Evolutionary conservation across 139 green algal genomes (phyloP), one percentile per base, ranked within the genome.

Genomic region (Choricystis sp.): DNA sequence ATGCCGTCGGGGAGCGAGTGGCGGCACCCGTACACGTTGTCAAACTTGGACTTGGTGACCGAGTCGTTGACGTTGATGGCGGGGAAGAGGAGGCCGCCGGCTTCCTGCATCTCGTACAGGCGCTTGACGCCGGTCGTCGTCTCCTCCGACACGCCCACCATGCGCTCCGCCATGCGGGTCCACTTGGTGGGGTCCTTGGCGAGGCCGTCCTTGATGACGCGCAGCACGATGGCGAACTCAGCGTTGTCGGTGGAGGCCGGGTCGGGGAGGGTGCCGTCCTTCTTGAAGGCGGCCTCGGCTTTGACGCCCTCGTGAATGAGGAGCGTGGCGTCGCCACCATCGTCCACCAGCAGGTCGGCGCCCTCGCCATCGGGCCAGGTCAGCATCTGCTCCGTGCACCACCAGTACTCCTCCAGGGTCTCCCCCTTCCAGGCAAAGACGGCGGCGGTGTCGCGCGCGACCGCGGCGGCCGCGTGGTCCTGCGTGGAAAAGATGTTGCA

Each of bases 61-160:
- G 85, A 94, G 89, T 99, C 94, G 82, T 99, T 99, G 64, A 99
- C 94, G 76, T 99, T 99, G 87, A 99, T 99, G 77, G 92, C 94
- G 20, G 94, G 94, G 88, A 99, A 96, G 63, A 99, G 81, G 61
- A 99, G 85, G 1, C 79, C 80, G 71, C 85, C 86, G 52, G 60
- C 72, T 63, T 86, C 69, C 77, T 84, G 61, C 94, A 99, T 99
- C 85, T 98, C 91, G 70, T 99, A 99, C 74, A 99, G 77, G 59
- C 94, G 79, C 91, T 99, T 98, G 25, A 99, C 94, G 56, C 94
- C 94, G 16, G 94, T 99, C 68, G 94, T 99, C 59, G 94, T 99
- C 89, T 99, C 94, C 84, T 99, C 94, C 22, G 82, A 94, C 57
- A 99, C 94, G 63, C 93, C 94, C n/a, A 86, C 68, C 26, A 91